Conservation (phyloP, 2,329 filamentous ascomycete genomes). For the Colletotrichum tofieldiae region DNA sequence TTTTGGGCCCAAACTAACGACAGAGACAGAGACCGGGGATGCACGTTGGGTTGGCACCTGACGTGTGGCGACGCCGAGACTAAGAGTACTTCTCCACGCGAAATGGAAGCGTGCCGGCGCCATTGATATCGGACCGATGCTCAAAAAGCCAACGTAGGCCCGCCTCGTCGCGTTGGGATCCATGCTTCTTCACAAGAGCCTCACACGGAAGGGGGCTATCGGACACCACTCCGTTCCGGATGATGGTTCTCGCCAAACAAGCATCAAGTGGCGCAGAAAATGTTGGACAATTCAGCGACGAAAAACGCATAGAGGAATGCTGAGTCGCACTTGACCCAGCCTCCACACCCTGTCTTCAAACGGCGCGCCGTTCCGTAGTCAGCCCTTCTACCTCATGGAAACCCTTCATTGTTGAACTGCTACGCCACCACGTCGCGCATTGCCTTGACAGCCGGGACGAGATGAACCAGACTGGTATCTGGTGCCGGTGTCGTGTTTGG, state of each 20-base stretch:
- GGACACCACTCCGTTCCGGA: background rate
- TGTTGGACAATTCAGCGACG: too few species aligned
- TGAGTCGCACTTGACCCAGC: background rate
- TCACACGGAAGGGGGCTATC: background rate
- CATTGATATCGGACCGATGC: slow-evolving; percentile 24
- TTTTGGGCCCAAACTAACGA: background rate
- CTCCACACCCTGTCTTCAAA: background rate
- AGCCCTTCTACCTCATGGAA: background rate
- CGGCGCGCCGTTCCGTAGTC: background rate
- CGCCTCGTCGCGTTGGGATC: background rate
- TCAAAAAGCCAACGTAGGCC: background rate
- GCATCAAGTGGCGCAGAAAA: background rate
- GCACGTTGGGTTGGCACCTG: slow-evolving; percentile 4
- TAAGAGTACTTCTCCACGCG: slow-evolving; percentile 13
- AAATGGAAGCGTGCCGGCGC: background rate
- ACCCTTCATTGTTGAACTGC: background rate
- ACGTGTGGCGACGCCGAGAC: slow-evolving; percentile 20
- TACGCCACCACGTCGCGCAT: background rate
- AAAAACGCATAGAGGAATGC: background rate
- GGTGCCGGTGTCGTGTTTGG: too few species aligned
- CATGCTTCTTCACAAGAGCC: background rate
- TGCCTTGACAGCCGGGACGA: background rate
- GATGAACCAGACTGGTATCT: background rate
- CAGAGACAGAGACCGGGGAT: background rate
- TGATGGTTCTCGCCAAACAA: background rate